Percentiles rank a stretch among this genome's conserved stretches.
Evolutionary conservation across 2,329 filamentous ascomycete genomes (phyloP).

Genomic region (Ascochyta clinopodiicola): DNA sequence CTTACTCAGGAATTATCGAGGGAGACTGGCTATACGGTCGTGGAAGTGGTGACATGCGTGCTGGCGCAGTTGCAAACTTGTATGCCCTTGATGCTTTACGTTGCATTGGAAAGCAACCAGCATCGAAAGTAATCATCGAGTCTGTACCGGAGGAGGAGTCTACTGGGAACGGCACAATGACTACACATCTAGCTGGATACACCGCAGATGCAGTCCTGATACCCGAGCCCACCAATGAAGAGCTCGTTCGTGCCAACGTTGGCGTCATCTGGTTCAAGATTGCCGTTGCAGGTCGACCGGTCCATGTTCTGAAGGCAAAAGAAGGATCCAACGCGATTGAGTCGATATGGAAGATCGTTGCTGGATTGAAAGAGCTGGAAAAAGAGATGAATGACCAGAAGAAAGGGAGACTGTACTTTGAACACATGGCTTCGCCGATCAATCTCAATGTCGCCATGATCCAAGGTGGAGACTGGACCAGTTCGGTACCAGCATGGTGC

Average conservation of each 20-base stretch:
- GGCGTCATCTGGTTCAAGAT: conserved; percentile 33
- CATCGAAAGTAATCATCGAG: conserved; percentile 27
- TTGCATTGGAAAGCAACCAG: conserved; percentile 27
- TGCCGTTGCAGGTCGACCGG: conserved; percentile 24
- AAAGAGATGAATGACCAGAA: conserved; percentile 27
- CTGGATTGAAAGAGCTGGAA: conserved; percentile 23
- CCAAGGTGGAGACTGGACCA: conserved; percentile 30
- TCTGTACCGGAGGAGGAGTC: conserved; percentile 31
- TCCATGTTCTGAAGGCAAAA: conserved; percentile 26
- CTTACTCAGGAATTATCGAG: conserved; percentile 27
- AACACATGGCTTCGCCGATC: conserved; percentile 22
- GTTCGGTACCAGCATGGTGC: conserved; percentile 30
- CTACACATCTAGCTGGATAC: conserved; percentile 26
- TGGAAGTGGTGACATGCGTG: conserved; percentile 27
- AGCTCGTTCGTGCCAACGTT: conserved; percentile 29
- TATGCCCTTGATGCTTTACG: conserved; percentile 29
- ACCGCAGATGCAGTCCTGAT: conserved; percentile 27
- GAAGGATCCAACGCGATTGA: conserved; percentile 28
- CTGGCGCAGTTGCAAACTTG: conserved; percentile 25
- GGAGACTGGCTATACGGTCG: conserved; percentile 30
- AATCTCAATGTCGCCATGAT: conserved; percentile 32
- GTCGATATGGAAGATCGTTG: conserved; percentile 23
- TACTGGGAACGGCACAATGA: conserved; percentile 30
- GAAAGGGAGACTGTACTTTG: conserved; percentile 22
- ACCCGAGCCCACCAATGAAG: conserved; percentile 27